Evolutionary conservation across 495 filamentous ascomycete genomes (phyloP), one percentile per base, ranked within the genome.

Genomic region (Oidiodendron maius): DNA sequence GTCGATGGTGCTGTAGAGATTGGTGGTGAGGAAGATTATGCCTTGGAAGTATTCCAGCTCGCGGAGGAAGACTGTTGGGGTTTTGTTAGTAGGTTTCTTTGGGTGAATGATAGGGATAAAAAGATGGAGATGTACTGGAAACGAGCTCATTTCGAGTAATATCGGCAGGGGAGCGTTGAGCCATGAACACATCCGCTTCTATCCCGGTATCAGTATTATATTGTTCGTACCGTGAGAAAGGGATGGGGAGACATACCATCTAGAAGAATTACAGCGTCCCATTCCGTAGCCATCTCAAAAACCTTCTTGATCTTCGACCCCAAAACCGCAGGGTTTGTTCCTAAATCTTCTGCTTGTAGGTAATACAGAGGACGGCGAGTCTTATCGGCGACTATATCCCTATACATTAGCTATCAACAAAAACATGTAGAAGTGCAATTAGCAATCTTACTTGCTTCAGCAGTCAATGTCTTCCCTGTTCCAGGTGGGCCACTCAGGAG

Each of bases 1-100:
- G 36, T 77, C 73, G 44, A 95, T 71, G 3, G 66, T 72, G 60
- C 86, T 80, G 20, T 86, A 83, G 4, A 82, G 79, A 58, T 90
- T 89, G n/a, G 87, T 89, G 1, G 84, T 88, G 4, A 89, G 62
- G 70, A 87, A 87, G 16, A 88, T 65, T 48, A 87, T 85, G 2
- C 82, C 83, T 60, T 90, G 83, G 70, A 86, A 69, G 26, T 73
- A 72, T 48, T 73, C 70, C 0, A 86, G 69, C 24, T 80, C 62
- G 5, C 82, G 74, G 0, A 86, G 65, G 68, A 86, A 85, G 58
- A 90, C 80, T 51, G 76, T n/a, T n/a, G n/a, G n/a, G n/a, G n/a
- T n/a, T n/a, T n/a, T n/a, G n/a, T n/a, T 8, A 32, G 28, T 8
- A 32, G 28, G 28, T 32, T 32, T 8, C 8, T 8, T 32, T 8